These are phyloP conservation scores for Baudoinia panamericana DNA, from an alignment of 495 filamentous ascomycete species.

Conservation along the genomic window DNA sequence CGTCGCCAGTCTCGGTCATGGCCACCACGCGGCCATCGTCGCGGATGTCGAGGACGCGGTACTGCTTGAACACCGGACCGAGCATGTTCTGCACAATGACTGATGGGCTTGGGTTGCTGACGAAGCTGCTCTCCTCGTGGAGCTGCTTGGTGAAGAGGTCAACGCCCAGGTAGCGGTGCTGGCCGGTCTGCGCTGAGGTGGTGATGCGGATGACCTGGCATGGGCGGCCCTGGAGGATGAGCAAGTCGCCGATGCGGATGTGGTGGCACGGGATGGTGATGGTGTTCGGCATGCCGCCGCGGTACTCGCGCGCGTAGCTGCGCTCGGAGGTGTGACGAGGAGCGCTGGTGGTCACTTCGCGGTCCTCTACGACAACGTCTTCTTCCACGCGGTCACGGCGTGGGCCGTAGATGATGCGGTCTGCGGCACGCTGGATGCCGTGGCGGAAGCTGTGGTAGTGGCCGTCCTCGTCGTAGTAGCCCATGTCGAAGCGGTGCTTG, in stretches of 20 bases:
- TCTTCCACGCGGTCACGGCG: slow-evolving; percentile 22
- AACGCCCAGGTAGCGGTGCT: slow-evolving; percentile 98
- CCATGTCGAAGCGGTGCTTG: slow-evolving; percentile 56
- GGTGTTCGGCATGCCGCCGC: slow-evolving; percentile 48
- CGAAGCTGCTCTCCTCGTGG: slow-evolving; percentile 95
- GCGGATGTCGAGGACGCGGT: slow-evolving; percentile 96
- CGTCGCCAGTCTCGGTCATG: slow-evolving; percentile 82
- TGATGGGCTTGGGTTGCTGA: slow-evolving; percentile 89
- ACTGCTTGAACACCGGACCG: slow-evolving; percentile 99
- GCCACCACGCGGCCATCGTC: slow-evolving; percentile 67
- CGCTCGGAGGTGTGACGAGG: slow-evolving; percentile 16
- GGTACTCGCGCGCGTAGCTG: slow-evolving; percentile 11
- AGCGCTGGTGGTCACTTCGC: slow-evolving; percentile 23
- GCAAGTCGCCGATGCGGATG: slow-evolving; percentile 94
- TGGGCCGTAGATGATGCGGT: slow-evolving; percentile 63
- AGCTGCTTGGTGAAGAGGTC: slow-evolving; percentile 99
- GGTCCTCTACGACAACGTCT: slow-evolving; percentile 28
- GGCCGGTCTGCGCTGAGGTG: slow-evolving; percentile 91
- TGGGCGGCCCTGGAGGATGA: slow-evolving; percentile 96
- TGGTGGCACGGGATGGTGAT: slow-evolving; percentile 99
- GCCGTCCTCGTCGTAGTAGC: slow-evolving; percentile 98
- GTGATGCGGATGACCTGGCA: slow-evolving; percentile 99
- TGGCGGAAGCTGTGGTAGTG: slow-evolving; percentile 90
- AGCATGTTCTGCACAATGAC: slow-evolving; percentile 99
- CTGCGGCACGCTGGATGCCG: slow-evolving; percentile 69